Evolutionary conservation across 2,329 filamentous ascomycete species (phyloP).

Genomic region (Phaeophleospora eucalypticola): DNA sequence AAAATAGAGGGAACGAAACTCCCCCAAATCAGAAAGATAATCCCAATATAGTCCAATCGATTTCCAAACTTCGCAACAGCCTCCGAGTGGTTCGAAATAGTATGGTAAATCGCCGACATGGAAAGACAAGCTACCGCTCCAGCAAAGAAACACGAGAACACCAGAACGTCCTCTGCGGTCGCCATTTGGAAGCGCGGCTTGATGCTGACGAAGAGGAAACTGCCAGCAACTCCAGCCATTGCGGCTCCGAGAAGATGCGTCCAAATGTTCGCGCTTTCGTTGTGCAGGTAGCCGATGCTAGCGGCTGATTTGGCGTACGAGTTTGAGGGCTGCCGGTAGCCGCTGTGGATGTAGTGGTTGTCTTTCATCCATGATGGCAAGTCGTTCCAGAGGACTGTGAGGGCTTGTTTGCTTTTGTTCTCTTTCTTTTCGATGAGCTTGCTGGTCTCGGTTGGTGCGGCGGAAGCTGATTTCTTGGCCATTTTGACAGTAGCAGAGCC

Average conservation of each 20-base stretch:
- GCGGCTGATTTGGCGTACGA: constrained; percentile 57
- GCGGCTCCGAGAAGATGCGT: constrained; percentile 66
- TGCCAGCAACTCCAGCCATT: constrained; percentile 50
- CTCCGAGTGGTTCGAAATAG: constrained; percentile 78
- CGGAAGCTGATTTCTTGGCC: not conserved
- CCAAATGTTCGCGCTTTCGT: constrained; percentile 69
- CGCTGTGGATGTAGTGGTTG: constrained; percentile 64
- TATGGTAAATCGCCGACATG: constrained; percentile 68
- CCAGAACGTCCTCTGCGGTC: constrained; percentile 59
- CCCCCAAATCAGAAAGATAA: constrained; percentile 85
- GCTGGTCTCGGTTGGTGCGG: not conserved
- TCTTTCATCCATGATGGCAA: constrained; percentile 50
- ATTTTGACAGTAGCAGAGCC: too few species aligned
- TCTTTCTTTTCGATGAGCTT: constrained; percentile 13
- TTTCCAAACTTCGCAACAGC: constrained; percentile 78
- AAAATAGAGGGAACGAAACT: constrained; percentile 85
- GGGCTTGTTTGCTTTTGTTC: constrained; percentile 35
- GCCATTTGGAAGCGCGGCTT: constrained; percentile 64
- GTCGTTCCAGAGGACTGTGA: constrained; percentile 46
- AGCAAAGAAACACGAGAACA: constrained; percentile 73
- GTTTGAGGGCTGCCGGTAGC: constrained; percentile 61
- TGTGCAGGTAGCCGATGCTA: constrained; percentile 61
- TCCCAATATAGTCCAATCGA: constrained; percentile 90
- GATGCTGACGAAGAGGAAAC: constrained; percentile 55
- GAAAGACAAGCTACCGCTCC: constrained; percentile 51